Conservation (phyloP, 345 rosid genomes). For the Lepidium didymum region DNA sequence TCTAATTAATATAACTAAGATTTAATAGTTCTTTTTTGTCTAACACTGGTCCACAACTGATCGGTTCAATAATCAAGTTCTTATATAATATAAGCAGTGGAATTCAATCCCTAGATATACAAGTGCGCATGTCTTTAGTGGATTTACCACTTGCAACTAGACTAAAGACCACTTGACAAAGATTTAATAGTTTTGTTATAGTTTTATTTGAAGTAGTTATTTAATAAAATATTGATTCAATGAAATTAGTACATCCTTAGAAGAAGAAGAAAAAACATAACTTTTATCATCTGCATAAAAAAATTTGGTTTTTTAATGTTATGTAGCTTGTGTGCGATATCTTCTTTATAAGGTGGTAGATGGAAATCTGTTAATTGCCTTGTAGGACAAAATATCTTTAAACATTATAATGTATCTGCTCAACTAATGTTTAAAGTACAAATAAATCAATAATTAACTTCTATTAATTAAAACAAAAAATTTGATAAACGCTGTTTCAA, state of each 20-base stretch:
- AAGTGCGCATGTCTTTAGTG: too few species aligned
- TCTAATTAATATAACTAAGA: too few species aligned
- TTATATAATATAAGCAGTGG: too few species aligned
- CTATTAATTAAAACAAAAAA: neutral
- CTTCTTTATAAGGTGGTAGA: neutral
- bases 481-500: neutral
- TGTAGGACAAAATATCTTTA: neutral
- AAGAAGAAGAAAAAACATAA: neutral
- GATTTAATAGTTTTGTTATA: neutral
- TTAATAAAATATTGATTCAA: neutral
- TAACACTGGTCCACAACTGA: too few species aligned
- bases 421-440: neutral
- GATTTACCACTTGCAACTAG: too few species aligned
- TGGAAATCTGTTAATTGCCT: neutral
- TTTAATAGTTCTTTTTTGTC: too few species aligned
- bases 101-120: too few species aligned
- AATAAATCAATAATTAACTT: neutral
- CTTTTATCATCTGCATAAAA: neutral
- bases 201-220: neutral
- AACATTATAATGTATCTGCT: constrained; percentile 3
- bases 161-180: too few species aligned
- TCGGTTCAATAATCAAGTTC: too few species aligned
- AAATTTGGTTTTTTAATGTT: neutral
- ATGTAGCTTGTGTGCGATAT: neutral
- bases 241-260: neutral